These are phyloP conservation scores for Hypoxylon lienhwacheense DNA, from an alignment of 495 filamentous ascomycete genomes.

Conservation along the genomic window DNA sequence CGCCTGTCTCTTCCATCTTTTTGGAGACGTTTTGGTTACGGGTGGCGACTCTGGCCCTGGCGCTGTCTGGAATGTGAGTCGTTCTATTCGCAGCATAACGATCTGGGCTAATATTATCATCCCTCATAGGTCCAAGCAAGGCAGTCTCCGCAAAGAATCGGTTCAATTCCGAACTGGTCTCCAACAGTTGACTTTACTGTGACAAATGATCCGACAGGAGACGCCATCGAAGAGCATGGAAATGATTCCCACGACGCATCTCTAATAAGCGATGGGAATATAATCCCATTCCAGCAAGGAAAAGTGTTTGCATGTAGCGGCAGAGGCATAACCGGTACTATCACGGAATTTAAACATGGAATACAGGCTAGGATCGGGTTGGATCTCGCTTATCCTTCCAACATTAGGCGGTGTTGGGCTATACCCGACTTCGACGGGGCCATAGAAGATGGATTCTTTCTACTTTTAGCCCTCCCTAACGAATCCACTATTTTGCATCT, in stretches of 20 bases:
- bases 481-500: constrained; percentile 44
- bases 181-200: constrained; percentile 72
- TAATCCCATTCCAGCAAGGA: constrained; percentile 40
- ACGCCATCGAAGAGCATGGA: constrained; percentile 6
- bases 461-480: constrained; percentile 57
- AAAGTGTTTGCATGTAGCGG: constrained; percentile 63
- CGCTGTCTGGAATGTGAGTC: constrained; percentile 68
- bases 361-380: constrained; percentile 66
- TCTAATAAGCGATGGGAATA: constrained; percentile 7
- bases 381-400: constrained; percentile 50
- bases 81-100: background rate
- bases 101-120: constrained; percentile 20
- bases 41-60: constrained; percentile 84
- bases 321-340: constrained; percentile 58
- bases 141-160: constrained; percentile 49
- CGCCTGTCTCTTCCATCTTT: constrained; percentile 53
- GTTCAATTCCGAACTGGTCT: constrained; percentile 73
- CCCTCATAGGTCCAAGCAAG: constrained; percentile 42
- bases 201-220: constrained; percentile 39
- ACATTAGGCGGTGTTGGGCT: constrained; percentile 51
- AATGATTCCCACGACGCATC: constrained; percentile 4
- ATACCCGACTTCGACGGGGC: constrained; percentile 33
- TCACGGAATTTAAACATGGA: constrained; percentile 73
- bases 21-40: constrained; percentile 74
- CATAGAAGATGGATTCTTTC: constrained; percentile 34